Evolutionary conservation across 1,284 basidiomycete species (phyloP), one percentile per base, ranked within the genome.

Genomic region (Gomphus sp.): DNA sequence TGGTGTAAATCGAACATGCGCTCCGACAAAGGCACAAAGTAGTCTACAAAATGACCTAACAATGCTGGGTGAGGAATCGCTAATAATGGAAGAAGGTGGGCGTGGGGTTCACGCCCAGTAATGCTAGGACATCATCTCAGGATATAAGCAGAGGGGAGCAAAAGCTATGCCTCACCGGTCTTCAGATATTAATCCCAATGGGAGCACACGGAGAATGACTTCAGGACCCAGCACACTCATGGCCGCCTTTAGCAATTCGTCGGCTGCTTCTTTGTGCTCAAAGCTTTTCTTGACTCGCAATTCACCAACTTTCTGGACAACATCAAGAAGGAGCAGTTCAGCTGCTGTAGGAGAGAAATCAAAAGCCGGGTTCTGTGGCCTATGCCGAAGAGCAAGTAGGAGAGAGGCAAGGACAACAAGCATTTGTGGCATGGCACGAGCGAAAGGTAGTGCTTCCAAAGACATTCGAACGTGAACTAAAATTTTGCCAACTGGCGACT

Each of bases 21-120:
- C 71, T 98, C 95, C 44, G 93, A 97, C 41, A 99, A 75, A 14
- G 97, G 94, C 8, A 99, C 89, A 65, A 99, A 96, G 71, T 91
- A 91, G 3, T 81, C 79, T 16, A 93, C 79, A 68, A 99, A 99
- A 74, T 96, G 95, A 0, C 74, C 73, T 47, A 99, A 78, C 2
- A 76, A 88, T 61, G 81, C 95, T 66, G 85, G 89, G 80, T 85
- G 94, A 67, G 79, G 82, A 36, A 89, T 81, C n/a, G 87, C 75
- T 59, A 99, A 85, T 58, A 98, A 78, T 3, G 97, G 96, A 6
- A 99, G 80, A 28, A 99, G 79, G 78, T 92, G 98, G 2, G 96
- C 97, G 50, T 92, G 86, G 12, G 87, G 85, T 68, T 85, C 86
- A 56, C 71, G 75, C 41, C 82, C 80, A 51, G 78, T 76, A 71